phyloP scores from a whole-genome alignment of 2,329 filamentous ascomycete species.

The Beauveria sp. region DNA sequence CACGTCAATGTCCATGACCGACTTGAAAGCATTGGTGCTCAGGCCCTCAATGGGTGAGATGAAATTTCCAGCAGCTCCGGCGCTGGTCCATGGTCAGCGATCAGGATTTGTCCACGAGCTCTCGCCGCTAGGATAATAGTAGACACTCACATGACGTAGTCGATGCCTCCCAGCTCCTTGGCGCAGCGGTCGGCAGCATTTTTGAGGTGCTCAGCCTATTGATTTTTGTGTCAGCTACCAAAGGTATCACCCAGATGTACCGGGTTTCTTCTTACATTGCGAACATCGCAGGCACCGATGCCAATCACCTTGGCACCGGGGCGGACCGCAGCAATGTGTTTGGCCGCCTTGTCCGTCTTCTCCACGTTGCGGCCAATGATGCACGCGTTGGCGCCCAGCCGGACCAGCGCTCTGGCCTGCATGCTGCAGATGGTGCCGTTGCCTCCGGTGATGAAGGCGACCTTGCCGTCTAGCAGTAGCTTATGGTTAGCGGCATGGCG shows the following conservation, averaged over 20 bases:
- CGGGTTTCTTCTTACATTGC: slow-evolving; percentile 43
- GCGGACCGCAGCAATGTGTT: slow-evolving; percentile 73
- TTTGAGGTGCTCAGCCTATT: slow-evolving; percentile 54
- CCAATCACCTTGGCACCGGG: slow-evolving; percentile 78
- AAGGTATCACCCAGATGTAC: no score
- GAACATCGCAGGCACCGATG: slow-evolving; percentile 72
- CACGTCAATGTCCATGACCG: slow-evolving; percentile 94
- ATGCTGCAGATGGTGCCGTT: slow-evolving; percentile 90
- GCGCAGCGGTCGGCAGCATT: slow-evolving; percentile 72
- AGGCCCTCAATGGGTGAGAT: slow-evolving; percentile 76
- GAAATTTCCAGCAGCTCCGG: slow-evolving; percentile 94
- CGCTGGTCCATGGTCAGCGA: slow-evolving; percentile 41
- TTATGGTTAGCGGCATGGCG: background rate
- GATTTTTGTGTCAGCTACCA: background rate
- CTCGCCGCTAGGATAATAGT: no score
- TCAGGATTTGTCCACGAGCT: no score
- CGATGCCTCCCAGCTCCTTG: slow-evolving; percentile 76
- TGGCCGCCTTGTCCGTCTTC: slow-evolving; percentile 76
- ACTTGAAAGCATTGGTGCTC: slow-evolving; percentile 83
- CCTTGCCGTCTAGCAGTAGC: slow-evolving; percentile 59
- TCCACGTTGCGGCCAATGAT: slow-evolving; percentile 85
- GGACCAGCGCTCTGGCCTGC: slow-evolving; percentile 84
- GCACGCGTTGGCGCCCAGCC: slow-evolving; percentile 86
- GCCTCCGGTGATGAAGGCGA: slow-evolving; percentile 91
- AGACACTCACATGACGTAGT: slow-evolving; percentile 73